Evolutionary conservation across 2,329 filamentous ascomycete genomes (phyloP).

Genomic region (Penicillium sp.): DNA sequence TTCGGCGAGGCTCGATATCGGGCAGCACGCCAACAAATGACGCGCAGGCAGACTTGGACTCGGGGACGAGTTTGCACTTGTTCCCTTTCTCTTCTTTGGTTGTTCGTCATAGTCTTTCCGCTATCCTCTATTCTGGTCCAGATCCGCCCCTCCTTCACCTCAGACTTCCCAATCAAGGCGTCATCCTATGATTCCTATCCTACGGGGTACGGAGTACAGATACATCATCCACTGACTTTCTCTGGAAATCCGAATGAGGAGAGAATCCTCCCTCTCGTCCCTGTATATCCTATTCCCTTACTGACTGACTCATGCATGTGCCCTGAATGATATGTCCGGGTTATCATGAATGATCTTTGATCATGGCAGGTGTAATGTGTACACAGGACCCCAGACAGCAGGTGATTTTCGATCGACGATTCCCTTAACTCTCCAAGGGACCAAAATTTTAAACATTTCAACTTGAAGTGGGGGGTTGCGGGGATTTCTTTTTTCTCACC

Average conservation of each 20-base stretch:
- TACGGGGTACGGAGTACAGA: background rate
- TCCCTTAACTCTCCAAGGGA: background rate
- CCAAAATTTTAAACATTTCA: background rate
- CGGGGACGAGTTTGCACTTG: slow-evolving; percentile 1
- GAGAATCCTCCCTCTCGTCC: background rate
- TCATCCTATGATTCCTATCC: background rate
- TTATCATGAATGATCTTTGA: too few relatives aligned
- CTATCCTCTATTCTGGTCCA: slow-evolving; percentile 9
- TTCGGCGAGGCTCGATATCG: slow-evolving; percentile 13
- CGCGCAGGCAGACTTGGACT: slow-evolving; percentile 11
- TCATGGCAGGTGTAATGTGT: too few relatives aligned
- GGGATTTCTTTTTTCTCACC: slow-evolving; percentile 23
- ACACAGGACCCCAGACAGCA: too few relatives aligned
- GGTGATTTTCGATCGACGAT: background rate
- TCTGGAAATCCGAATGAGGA: slow-evolving; percentile 10
- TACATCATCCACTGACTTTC: slow-evolving; percentile 4
- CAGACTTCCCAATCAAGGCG: background rate
- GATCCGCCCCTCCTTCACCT: slow-evolving; percentile 19
- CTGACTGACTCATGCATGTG: background rate
- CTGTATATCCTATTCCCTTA: background rate
- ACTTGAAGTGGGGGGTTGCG: slow-evolving; percentile 21
- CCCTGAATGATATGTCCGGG: too few relatives aligned
- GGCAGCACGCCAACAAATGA: slow-evolving; percentile 21
- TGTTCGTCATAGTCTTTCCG: slow-evolving; percentile 16
- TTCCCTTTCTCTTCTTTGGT: background rate